Evolutionary conservation across 768 basidiomycete species (phyloP).

Genomic region (Mycena venus): DNA sequence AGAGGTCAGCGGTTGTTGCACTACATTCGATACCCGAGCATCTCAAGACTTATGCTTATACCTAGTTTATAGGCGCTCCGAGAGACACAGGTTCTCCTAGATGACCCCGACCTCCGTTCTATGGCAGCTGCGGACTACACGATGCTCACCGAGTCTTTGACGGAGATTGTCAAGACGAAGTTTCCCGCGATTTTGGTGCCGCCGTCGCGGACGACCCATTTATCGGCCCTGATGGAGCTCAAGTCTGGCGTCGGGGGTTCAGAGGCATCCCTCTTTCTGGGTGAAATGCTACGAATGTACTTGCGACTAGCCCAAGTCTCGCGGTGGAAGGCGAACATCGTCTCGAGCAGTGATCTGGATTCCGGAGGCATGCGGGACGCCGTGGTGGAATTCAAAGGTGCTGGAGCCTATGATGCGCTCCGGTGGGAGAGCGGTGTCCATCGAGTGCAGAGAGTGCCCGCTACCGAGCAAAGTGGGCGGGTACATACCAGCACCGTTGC

Average conservation of each 20-base stretch:
- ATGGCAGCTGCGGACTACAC: constrained; percentile 80
- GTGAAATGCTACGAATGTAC: constrained; percentile 88
- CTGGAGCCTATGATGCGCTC: constrained; percentile 82
- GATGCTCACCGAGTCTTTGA: constrained; percentile 54
- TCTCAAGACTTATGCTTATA: constrained; percentile 37
- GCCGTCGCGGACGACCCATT: constrained; percentile 69
- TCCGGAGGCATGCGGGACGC: constrained; percentile 83
- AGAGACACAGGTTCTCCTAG: constrained; percentile 72
- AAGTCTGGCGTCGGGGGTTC: constrained; percentile 95
- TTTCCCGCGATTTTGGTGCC: constrained; percentile 85
- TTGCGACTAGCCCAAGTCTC: constrained; percentile 68
- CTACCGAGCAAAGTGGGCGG: constrained; percentile 89
- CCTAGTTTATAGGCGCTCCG: constrained; percentile 67
- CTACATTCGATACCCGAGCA: constrained; percentile 1
- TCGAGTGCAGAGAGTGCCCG: constrained; percentile 93
- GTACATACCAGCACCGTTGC: constrained; percentile 94
- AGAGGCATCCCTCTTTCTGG: constrained; percentile 87
- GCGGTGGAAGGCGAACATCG: constrained; percentile 72
- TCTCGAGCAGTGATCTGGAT: constrained; percentile 70
- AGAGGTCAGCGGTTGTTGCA: constrained; percentile 59
- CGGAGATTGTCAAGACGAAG: constrained; percentile 51
- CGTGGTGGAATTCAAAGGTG: constrained; percentile 82
- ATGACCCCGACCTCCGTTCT: constrained; percentile 84
- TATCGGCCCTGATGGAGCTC: constrained; percentile 89
- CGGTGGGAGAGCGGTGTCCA: constrained; percentile 97